Evolutionary conservation across 345 rosid genomes (phyloP).

Genomic region (Citrus australasica): DNA sequence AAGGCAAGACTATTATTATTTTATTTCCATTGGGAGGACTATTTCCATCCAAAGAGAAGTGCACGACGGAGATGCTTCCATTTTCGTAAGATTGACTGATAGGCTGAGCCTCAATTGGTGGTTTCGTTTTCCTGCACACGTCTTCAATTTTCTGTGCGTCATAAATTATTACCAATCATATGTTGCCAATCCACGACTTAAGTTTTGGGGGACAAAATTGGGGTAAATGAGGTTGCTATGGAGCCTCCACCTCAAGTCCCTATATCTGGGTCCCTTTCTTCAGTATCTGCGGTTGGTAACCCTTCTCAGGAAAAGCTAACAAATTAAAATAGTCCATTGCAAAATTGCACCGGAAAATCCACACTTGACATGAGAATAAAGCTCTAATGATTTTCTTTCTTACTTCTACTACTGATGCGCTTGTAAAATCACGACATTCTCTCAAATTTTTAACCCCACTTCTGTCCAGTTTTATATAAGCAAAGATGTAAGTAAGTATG

Average conservation of each 20-base stretch:
- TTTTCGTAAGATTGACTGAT: background rate
- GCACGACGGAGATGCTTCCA: background rate
- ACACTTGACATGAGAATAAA: background rate
- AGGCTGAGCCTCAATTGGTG: constrained; percentile 2
- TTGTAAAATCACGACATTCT: background rate
- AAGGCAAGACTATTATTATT: no score
- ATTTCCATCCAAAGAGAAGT: background rate
- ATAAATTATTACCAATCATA: background rate
- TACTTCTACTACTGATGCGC: background rate
- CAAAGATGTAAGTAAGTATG: no score
- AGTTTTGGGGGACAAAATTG: background rate
- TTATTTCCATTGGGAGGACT: background rate
- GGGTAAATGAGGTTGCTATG: background rate
- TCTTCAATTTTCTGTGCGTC: constrained; percentile 1
- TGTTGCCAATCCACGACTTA: background rate
- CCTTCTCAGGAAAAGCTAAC: background rate
- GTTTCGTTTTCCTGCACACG: constrained; percentile 9
- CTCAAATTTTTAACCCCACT: background rate
- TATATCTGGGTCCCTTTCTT: background rate
- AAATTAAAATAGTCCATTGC: no score
- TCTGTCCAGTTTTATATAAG: background rate
- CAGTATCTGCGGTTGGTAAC: background rate
- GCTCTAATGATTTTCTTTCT: background rate
- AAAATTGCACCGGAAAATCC: no score
- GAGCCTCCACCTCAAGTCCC: background rate